These are phyloP conservation scores for Ambrosia hybrid DNA, from an alignment of 140 eudicot species.

Conservation along the genomic window DNA sequence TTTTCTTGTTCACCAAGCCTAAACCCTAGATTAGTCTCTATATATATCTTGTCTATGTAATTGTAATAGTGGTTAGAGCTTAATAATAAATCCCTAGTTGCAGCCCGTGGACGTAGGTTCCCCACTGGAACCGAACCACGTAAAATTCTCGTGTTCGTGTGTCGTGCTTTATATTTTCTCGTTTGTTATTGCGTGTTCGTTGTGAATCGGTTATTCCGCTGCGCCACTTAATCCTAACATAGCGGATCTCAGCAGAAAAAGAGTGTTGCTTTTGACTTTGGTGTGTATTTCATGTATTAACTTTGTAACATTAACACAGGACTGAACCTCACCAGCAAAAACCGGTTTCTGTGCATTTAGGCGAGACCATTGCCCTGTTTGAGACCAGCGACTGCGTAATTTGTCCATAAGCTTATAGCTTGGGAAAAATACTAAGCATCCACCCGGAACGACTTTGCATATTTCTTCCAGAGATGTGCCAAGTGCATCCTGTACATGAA, in stretches of 20 bases:
- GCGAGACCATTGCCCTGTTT: conserved; percentile 96
- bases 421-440: conserved; percentile 89
- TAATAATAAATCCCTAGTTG: no score
- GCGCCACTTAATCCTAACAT: neutral
- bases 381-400: conserved; percentile 72
- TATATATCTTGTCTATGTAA: no score
- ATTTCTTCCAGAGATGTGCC: conserved; percentile 85
- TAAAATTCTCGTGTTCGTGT: no score
- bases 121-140: no score
- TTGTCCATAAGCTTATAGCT: conserved; percentile 95
- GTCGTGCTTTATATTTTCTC: no score
- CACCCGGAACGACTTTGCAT: conserved; percentile 81
- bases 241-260: conserved; percentile 8
- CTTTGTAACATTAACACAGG: neutral
- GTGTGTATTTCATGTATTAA: conserved; percentile 5
- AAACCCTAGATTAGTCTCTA: no score
- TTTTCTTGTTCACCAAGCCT: no score
- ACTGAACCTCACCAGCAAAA: conserved; percentile 69
- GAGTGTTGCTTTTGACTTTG: conserved; percentile 7
- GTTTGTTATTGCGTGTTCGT: no score
- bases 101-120: no score
- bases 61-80: no score
- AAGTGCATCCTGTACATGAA: conserved; percentile 63
- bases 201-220: no score
- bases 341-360: conserved; percentile 75